Evolutionary conservation across 345 rosid genomes (phyloP), one percentile per base, ranked within the genome.

Genomic region (Melaleuca alternifolia): DNA sequence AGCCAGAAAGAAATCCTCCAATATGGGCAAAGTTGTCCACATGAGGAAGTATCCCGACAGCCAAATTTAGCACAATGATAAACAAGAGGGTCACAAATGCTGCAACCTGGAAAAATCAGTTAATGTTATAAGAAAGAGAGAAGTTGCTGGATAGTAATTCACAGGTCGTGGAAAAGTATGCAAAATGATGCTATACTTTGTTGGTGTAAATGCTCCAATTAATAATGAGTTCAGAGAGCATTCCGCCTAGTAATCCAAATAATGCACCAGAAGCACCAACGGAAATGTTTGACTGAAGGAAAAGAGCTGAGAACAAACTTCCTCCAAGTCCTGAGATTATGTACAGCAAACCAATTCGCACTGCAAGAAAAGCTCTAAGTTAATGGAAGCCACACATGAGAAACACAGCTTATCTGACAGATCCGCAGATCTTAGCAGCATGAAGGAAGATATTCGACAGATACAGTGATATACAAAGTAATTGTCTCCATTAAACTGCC

Each of bases 181-280:
- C 44, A 51, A 41, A 76, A 46, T 37, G 51, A 56, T 71, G 24
- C 81, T 30, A 51, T 90, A 96, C 99, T 98, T 96, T 97, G 86
- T 95, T 92, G 30, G 95, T 91, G 89, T 97, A 96, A n/a, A 95
- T 97, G 6, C 98, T 91, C 99, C 99, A 97, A 56, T 97, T 97
- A 54, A 96, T 95, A 79, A 97, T 93, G 88, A 97, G 98, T 89
- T 97, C 99, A 61, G 99, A 96, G 21, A 97, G 99, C 99, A 97
- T 96, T 87, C 95, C 94, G 54, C 99, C 99, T 28, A 97, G 96
- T 83, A 97, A 91, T 77, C 99, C 99, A 92, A 97, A 96, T 50
- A 97, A 95, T 2, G 98, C 98, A 91, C 99, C 99, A 61, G 99
- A 97, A 53, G 99, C 99, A 86, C 99, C 99, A 82, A 97, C 99